A percentile compares a stretch with the other conserved stretches of the same genome.
These are phyloP conservation scores for Lathyrus sativus DNA, from an alignment of 306 rosid genomes.

Conservation along the genomic window DNA sequence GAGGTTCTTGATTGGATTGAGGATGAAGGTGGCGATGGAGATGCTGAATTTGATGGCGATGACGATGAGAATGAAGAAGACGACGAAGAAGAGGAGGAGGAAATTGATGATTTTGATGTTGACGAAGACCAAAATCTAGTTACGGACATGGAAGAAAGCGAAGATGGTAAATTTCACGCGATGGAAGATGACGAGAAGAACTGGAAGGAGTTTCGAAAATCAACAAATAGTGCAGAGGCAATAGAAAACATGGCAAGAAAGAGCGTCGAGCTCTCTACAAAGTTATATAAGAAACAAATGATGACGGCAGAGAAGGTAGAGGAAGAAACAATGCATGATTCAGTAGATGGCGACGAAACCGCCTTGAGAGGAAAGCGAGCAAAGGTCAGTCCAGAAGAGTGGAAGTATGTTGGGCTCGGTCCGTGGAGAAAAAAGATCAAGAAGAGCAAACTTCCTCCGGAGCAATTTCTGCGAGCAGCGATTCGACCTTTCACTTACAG, in stretches of 20 bases:
- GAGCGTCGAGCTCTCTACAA: slow-evolving; percentile 38
- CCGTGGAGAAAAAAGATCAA: slow-evolving; percentile 79
- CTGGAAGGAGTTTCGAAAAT: slow-evolving; percentile 70
- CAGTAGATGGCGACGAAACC: slow-evolving; percentile 64
- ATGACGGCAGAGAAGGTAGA: slow-evolving; percentile 37
- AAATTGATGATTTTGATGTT: slow-evolving; percentile 34
- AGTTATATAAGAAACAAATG: slow-evolving; percentile 43
- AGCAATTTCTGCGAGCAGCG: slow-evolving; percentile 74
- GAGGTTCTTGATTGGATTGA: slow-evolving; percentile 86
- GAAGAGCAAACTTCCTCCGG: slow-evolving; percentile 82
- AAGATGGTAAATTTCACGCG: slow-evolving; percentile 39
- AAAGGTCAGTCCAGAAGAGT: slow-evolving; percentile 72
- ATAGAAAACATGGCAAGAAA: slow-evolving; percentile 66
- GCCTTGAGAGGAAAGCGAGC: slow-evolving; percentile 72
- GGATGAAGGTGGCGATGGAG: slow-evolving; percentile 44
- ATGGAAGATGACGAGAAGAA: slow-evolving; percentile 40
- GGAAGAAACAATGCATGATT: slow-evolving; percentile 19
- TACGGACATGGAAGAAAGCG: slow-evolving; percentile 53
- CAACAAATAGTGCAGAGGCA: slow-evolving; percentile 57
- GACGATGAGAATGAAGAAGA: slow-evolving; percentile 23
- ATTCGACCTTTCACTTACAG: slow-evolving; percentile 73
- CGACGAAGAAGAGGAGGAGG: slow-evolving; percentile 31
- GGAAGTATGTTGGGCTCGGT: slow-evolving; percentile 78
- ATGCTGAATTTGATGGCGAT: slow-evolving; percentile 2
- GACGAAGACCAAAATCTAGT: slow-evolving; percentile 41